Evolutionary conservation across 2,329 filamentous ascomycete species (phyloP).

Genomic region (Aureobasidium sp.): DNA sequence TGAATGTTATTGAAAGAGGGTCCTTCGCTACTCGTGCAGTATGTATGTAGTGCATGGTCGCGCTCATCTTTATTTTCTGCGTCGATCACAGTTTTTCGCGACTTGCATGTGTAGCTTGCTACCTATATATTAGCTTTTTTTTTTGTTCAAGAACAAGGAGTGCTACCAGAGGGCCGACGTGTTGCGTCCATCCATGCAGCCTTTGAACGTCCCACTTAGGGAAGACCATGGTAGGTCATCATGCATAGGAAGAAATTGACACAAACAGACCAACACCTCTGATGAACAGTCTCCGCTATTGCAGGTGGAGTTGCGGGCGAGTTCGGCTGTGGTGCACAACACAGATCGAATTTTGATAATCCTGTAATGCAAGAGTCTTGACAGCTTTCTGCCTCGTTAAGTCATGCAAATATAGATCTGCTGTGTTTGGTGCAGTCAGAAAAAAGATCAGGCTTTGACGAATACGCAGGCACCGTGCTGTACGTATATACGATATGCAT

Average conservation of each 20-base stretch:
- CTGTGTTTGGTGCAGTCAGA: neutral
- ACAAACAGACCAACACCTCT: neutral
- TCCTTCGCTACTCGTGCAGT: neutral
- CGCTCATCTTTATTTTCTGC: neutral
- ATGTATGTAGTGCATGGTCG: neutral
- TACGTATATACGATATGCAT: neutral
- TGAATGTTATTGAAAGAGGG: neutral
- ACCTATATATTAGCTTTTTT: neutral
- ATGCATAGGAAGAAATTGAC: neutral
- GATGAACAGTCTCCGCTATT: neutral
- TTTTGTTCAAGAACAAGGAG: neutral
- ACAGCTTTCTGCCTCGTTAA: neutral
- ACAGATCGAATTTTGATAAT: neutral
- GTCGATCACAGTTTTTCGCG: constrained; percentile 1
- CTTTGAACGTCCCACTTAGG: neutral
- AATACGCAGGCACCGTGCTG: neutral
- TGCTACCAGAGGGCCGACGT: neutral
- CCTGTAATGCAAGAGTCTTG: neutral
- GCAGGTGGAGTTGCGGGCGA: neutral
- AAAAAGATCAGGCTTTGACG: neutral
- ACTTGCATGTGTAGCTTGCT: constrained; percentile 3
- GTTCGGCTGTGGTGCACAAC: neutral
- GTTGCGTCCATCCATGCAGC: neutral
- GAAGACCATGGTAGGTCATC: neutral
- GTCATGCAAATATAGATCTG: neutral